Conservation (phyloP, 2,329 filamentous ascomycete genomes). For the Aspergillus ruber region DNA sequence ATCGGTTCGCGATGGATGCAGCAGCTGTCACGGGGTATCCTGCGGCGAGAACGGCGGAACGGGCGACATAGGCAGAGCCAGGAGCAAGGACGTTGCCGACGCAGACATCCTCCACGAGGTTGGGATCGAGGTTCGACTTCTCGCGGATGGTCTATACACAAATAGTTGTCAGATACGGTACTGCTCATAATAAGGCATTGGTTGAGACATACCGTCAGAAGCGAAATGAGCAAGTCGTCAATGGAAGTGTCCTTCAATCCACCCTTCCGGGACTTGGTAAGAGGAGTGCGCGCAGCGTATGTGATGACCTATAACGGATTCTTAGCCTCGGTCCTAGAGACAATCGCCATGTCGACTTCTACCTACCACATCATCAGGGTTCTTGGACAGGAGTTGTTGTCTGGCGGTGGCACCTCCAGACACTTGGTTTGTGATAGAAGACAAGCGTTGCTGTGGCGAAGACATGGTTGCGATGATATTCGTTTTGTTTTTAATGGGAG, state of each 20-base stretch:
- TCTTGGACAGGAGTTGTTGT: constrained; percentile 29
- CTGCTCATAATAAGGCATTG: background rate
- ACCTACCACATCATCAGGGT: constrained; percentile 36
- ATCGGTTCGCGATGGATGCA: constrained; percentile 77
- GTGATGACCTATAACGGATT: constrained; percentile 30
- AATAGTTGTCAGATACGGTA: background rate
- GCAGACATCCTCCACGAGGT: constrained; percentile 79
- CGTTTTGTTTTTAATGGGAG: background rate
- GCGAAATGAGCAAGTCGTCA: constrained; percentile 31
- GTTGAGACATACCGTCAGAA: constrained; percentile 26
- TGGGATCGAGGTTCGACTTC: constrained; percentile 78
- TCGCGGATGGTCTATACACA: constrained; percentile 58
- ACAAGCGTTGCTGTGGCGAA: constrained; percentile 33
- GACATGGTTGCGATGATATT: constrained; percentile 23
- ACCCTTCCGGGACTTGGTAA: constrained; percentile 36
- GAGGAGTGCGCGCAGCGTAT: constrained; percentile 32
- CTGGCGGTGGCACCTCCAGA: constrained; percentile 22
- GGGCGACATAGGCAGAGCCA: constrained; percentile 81
- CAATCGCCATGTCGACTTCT: background rate
- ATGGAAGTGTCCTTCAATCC: constrained; percentile 34
- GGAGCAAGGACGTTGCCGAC: constrained; percentile 85
- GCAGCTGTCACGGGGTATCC: constrained; percentile 76
- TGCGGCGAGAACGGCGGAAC: constrained; percentile 76
- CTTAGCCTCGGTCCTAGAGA: background rate
- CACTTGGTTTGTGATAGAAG: constrained; percentile 38